Conservation (phyloP, 2,329 filamentous ascomycete genomes). For the Fusarium penzigii region DNA sequence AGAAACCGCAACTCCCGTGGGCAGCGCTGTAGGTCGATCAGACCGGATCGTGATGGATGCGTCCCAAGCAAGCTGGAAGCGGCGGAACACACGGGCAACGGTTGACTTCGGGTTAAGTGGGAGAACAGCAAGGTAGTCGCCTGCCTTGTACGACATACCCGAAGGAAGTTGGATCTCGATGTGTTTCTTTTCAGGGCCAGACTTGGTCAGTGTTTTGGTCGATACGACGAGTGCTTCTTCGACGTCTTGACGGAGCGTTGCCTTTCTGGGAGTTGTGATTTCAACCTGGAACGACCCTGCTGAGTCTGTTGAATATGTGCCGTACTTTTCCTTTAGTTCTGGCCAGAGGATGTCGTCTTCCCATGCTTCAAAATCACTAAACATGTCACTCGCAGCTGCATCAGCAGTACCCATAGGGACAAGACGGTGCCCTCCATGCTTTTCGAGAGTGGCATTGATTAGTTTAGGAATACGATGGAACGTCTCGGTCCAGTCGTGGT, state of each 20-base stretch:
- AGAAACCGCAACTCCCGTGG: conserved; percentile 57
- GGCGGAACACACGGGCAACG: conserved; percentile 63
- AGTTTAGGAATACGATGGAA: conserved; percentile 68
- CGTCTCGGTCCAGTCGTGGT: conserved; percentile 58
- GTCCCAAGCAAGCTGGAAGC: conserved; percentile 70
- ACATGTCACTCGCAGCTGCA: conserved; percentile 64
- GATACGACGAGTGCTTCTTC: conserved; percentile 26
- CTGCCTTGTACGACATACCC: conserved; percentile 66
- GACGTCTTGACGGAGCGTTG: conserved; percentile 26
- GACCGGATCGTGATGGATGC: conserved; percentile 62
- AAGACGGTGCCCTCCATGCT: conserved; percentile 37
- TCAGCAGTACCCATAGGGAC: conserved; percentile 57
- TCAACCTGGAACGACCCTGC: conserved; percentile 22
- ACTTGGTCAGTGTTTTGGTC: conserved; percentile 22
- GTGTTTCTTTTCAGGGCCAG: conserved; percentile 54
- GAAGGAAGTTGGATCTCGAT: conserved; percentile 69
- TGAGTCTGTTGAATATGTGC: conserved; percentile 2
- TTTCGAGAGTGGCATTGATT: conserved; percentile 54
- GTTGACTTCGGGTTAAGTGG: conserved; percentile 67
- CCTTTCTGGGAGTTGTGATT: conserved; percentile 23
- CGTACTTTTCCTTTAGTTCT: conserved; percentile 47
- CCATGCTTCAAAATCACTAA: conserved; percentile 68
- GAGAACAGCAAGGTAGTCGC: conserved; percentile 75
- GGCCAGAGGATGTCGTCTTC: conserved; percentile 58
- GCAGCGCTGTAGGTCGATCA: conserved; percentile 53